phyloP scores from a whole-genome alignment of 202 grass and related monocot genomes.

The Panicum hallii region DNA sequence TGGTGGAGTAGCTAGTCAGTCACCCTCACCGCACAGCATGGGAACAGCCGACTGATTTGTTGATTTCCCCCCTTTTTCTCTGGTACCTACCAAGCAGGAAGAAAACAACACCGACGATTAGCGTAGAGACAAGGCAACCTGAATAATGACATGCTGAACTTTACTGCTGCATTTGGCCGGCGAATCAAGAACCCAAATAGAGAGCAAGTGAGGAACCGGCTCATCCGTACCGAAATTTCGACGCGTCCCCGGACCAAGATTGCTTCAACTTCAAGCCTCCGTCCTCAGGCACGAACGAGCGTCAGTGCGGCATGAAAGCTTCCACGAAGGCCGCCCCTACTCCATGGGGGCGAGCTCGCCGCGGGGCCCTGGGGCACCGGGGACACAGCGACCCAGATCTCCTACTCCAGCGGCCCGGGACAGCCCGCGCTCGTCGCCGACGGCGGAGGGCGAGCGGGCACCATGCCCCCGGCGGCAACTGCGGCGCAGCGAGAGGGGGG shows the following conservation, averaged over 20 bases:
- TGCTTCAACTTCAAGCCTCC: not conserved
- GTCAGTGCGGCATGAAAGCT: not conserved
- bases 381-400: not conserved
- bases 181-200: not conserved
- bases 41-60: not conserved
- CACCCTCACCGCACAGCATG: slow-evolving; percentile 22
- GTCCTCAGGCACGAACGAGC: not conserved
- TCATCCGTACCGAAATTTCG: not conserved
- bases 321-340: not conserved
- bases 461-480: not conserved
- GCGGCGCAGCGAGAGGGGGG: too few relatives aligned
- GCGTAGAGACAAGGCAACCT: not conserved
- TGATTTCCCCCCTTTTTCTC: not conserved
- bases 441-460: too few relatives aligned
- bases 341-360: not conserved
- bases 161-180: not conserved
- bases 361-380: not conserved
- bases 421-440: too few relatives aligned
- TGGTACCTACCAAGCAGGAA: slow-evolving; percentile 5
- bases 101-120: not conserved
- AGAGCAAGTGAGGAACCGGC: not conserved
- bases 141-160: not conserved
- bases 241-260: not conserved
- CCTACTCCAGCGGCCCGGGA: not conserved
- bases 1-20: slow-evolving; percentile 9